A percentile compares a stretch with the other conserved stretches of the same genome.
These are phyloP conservation scores for Malbranchea zuffiana DNA, from an alignment of 2,329 filamentous ascomycete species.

Conservation along the genomic window DNA sequence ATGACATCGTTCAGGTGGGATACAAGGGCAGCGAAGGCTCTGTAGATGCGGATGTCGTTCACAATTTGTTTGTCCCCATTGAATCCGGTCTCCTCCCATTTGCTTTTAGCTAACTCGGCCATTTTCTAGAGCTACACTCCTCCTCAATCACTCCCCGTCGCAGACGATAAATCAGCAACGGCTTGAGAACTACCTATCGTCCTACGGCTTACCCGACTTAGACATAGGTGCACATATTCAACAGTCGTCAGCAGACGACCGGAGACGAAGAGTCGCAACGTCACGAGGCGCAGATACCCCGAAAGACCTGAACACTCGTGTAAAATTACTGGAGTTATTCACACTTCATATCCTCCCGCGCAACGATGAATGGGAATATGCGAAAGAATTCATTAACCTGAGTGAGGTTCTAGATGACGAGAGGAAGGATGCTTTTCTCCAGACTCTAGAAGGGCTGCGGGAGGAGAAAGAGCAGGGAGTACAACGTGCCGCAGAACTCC, in stretches of 20 bases:
- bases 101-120: slow-evolving; percentile 9
- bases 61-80: slow-evolving; percentile 36
- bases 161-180: slow-evolving; percentile 77
- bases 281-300: slow-evolving; percentile 65
- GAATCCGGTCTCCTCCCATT: slow-evolving; percentile 10
- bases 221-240: slow-evolving; percentile 56
- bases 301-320: slow-evolving; percentile 67
- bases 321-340: slow-evolving; percentile 91
- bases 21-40: slow-evolving; percentile 82
- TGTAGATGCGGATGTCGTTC: slow-evolving; percentile 85
- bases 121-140: slow-evolving; percentile 61
- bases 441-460: slow-evolving; percentile 70
- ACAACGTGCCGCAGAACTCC: slow-evolving; percentile 49
- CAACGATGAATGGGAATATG: slow-evolving; percentile 94
- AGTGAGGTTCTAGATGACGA: slow-evolving; percentile 87
- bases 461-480: slow-evolving; percentile 73
- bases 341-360: slow-evolving; percentile 87
- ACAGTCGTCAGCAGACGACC: slow-evolving; percentile 24
- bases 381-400: slow-evolving; percentile 76
- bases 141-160: slow-evolving; percentile 77
- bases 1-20: slow-evolving; percentile 75
- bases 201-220: slow-evolving; percentile 60
- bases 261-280: slow-evolving; percentile 28
- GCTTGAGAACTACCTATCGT: slow-evolving; percentile 78
- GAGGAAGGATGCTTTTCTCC: slow-evolving; percentile 74